These are phyloP conservation scores for Annulohypoxylon truncatum DNA, from an alignment of 2,329 filamentous ascomycete genomes.

Conservation along the genomic window DNA sequence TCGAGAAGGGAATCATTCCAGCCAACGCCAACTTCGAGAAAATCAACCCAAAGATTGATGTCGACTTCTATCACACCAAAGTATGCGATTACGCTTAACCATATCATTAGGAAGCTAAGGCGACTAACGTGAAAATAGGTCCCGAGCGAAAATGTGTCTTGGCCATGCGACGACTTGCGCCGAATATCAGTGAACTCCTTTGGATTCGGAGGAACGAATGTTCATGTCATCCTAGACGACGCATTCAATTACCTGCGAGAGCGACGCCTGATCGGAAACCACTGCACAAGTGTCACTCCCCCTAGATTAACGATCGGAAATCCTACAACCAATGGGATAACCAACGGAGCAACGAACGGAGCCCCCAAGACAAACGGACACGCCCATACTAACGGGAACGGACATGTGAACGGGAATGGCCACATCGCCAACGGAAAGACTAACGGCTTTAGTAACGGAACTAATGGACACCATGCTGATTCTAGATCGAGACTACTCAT, in stretches of 20 bases:
- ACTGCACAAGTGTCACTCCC: conserved; percentile 27
- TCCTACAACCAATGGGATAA: neutral
- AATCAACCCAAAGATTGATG: conserved; percentile 44
- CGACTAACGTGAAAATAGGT: conserved; percentile 39
- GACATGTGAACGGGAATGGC: conserved; percentile 5
- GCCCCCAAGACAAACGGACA: conserved; percentile 42
- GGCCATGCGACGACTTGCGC: conserved; percentile 52
- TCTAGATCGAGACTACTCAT: conserved; percentile 40
- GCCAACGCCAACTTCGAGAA: conserved; percentile 47
- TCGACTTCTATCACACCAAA: conserved; percentile 41
- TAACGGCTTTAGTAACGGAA: conserved; percentile 16
- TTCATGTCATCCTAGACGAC: conserved; percentile 45
- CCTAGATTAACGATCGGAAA: neutral
- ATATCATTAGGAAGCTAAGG: neutral
- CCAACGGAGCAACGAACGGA: neutral
- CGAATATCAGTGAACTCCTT: conserved; percentile 48
- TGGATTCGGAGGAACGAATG: conserved; percentile 47
- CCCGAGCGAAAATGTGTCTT: conserved; percentile 39
- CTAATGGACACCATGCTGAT: conserved; percentile 45
- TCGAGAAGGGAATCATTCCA: conserved; percentile 49
- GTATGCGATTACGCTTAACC: conserved; percentile 26
- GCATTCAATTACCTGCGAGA: conserved; percentile 42
- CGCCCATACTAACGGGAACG: conserved; percentile 1
- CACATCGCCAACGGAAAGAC: conserved; percentile 6
- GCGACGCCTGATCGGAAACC: conserved; percentile 32